A percentile compares a stretch with the other conserved stretches of the same genome.
These are phyloP conservation scores for Elaeagnus macrophylla DNA, from an alignment of 306 rosid species.

Conservation along the genomic window DNA sequence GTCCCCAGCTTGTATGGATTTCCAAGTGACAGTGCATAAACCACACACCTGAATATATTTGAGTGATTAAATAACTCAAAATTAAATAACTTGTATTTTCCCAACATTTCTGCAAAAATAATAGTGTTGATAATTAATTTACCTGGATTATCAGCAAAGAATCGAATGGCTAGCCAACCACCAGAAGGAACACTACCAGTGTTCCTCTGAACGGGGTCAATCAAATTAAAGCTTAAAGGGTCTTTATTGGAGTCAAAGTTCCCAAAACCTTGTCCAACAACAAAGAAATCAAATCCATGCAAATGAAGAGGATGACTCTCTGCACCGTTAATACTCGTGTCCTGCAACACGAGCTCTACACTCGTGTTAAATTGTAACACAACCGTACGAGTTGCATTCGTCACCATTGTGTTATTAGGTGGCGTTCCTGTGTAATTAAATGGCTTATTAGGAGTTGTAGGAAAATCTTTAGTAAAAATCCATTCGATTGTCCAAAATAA, in stretches of 20 bases:
- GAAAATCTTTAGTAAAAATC: conserved; percentile 55
- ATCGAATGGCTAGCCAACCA: conserved; percentile 77
- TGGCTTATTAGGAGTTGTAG: conserved; percentile 34
- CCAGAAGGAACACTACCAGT: conserved; percentile 57
- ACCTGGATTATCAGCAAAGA: conserved; percentile 81
- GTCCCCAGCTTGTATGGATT: conserved; percentile 84
- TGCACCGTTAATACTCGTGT: conserved; percentile 49
- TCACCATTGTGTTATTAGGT: conserved; percentile 56
- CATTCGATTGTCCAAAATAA: conserved; percentile 32
- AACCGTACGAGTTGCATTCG: conserved; percentile 45
- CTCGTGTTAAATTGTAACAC: conserved; percentile 60
- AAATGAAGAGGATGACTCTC: conserved; percentile 90
- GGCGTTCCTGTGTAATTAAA: conserved; percentile 75
- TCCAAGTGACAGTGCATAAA: conserved; percentile 90
- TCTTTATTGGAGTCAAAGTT: conserved; percentile 57
- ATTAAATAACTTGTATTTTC: no score
- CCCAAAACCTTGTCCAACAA: conserved; percentile 81
- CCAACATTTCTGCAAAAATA: no score
- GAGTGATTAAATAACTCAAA: no score
- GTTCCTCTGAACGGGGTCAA: conserved; percentile 70
- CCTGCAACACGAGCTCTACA: conserved; percentile 73
- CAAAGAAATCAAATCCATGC: conserved; percentile 65
- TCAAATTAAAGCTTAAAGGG: conserved; percentile 50
- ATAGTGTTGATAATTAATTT: background rate
- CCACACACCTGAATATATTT: conserved; percentile 57